A percentile compares a stretch with the other conserved stretches of the same genome.
These are phyloP conservation scores for Aristolochia californica DNA, from an alignment of 164 flowering plant genomes.

Conservation along the genomic window DNA sequence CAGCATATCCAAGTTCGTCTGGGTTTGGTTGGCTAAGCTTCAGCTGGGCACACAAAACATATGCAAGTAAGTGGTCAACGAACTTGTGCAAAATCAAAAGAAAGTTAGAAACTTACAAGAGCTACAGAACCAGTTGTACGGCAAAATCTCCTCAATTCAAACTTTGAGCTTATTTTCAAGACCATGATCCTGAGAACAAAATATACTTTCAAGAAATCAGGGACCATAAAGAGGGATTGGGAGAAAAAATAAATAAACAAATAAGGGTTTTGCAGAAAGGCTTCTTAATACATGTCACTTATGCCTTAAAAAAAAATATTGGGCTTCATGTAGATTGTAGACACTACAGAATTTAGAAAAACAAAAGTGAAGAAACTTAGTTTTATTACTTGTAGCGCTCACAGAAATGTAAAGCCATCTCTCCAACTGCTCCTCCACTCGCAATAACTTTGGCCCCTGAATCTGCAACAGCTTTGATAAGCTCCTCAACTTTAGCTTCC, in stretches of 20 bases:
- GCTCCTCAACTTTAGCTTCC: conserved; percentile 95
- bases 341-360: neutral
- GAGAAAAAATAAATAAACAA: neutral
- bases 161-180: conserved; percentile 85
- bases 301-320: neutral
- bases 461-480: conserved; percentile 84
- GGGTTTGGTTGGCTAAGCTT: conserved; percentile 80
- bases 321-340: neutral
- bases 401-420: conserved; percentile 97
- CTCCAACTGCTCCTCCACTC: conserved; percentile 95
- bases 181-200: conserved; percentile 77
- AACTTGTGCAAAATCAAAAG: neutral
- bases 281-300: too few relatives aligned
- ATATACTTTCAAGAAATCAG: neutral
- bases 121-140: conserved; percentile 91
- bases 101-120: conserved; percentile 39
- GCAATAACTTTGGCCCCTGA: conserved; percentile 95
- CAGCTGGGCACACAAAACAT: conserved; percentile 40
- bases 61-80: conserved; percentile 2
- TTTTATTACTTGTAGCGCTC: conserved; percentile 79
- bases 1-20: conserved; percentile 85
- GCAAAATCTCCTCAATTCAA: conserved; percentile 88
- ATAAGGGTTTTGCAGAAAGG: too few relatives aligned
- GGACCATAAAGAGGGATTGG: neutral
- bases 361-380: neutral